These are phyloP conservation scores for Ophiostoma tasmaniense DNA, from an alignment of 2,329 filamentous ascomycete species.

Conservation along the genomic window DNA sequence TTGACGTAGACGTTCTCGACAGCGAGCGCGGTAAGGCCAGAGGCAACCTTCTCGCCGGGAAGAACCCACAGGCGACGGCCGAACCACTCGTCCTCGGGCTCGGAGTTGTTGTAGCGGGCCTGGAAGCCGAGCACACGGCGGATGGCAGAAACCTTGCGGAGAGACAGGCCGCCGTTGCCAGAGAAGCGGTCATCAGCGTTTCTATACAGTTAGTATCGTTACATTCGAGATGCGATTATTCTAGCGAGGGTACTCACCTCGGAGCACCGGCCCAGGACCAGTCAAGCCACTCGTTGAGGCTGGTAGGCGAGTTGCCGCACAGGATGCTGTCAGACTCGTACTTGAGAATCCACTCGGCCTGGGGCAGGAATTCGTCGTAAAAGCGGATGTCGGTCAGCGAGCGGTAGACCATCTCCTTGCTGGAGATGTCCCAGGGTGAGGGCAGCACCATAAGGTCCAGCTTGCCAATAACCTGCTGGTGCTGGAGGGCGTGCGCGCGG, in stretches of 20 bases:
- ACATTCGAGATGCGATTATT: neutral
- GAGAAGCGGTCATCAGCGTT: conserved; percentile 36
- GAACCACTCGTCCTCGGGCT: conserved; percentile 50
- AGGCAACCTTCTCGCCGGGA: conserved; percentile 41
- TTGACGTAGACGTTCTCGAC: conserved; percentile 43
- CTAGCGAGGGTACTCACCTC: conserved; percentile 30
- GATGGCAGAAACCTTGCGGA: conserved; percentile 45
- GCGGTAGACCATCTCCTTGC: conserved; percentile 40
- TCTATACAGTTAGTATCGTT: conserved; percentile 25
- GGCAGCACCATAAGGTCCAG: conserved; percentile 43
- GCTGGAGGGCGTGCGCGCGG: conserved; percentile 38
- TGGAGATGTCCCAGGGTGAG: conserved; percentile 37
- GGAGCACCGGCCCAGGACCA: conserved; percentile 48
- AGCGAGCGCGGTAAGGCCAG: conserved; percentile 35
- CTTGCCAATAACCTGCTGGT: conserved; percentile 43
- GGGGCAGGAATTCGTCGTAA: conserved; percentile 43
- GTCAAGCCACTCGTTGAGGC: conserved; percentile 45
- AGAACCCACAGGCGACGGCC: conserved; percentile 39
- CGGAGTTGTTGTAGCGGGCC: conserved; percentile 40
- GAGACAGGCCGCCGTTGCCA: conserved; percentile 46
- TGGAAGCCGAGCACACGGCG: conserved; percentile 41
- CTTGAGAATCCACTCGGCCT: conserved; percentile 46
- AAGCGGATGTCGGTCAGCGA: conserved; percentile 43
- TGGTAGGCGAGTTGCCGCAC: conserved; percentile 44
- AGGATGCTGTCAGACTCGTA: conserved; percentile 49